Evolutionary conservation across 257 asterid species (phyloP), one percentile per base, ranked within the genome.

Genomic region (Plantago major): DNA sequence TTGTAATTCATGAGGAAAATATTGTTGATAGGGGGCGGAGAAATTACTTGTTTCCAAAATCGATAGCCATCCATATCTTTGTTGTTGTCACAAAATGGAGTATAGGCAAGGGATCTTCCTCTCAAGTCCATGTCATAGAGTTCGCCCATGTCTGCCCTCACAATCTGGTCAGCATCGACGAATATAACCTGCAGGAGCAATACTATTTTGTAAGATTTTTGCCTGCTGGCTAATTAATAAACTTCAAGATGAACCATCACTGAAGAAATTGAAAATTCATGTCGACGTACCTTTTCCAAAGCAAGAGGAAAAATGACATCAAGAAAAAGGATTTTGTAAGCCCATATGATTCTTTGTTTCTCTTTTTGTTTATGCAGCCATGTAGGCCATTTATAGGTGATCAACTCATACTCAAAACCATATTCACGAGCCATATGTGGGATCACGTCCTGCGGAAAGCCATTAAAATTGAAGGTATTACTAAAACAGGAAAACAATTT

Each of bases 221-320:
- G 47, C 42, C 43, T 22, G 42, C 54, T n/a, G 57, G 9, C 51
- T 46, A 67, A n/a, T n/a, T n/a, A n/a, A 51, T 67, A 68, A 37
- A 11, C 38, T 50, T 46, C 46, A 74, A 33, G 57, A 13, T n/a
- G 66, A 46, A 54, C 17, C 42, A 48, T 73, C 17, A 59, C 33
- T 53, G 67, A 59, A 51, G 67, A 47, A 47, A 49, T 54, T 16
- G 44, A 46, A 18, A 37, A 17, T 19, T 18, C 43, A 19, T 60
- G 22, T 7, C 38, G 42, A 11, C 67, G 58, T 63, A 84, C 99
- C 97, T 93, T 93, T 70, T 87, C 99, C 37, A 93, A 72, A 64
- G 97, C 95, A 64, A 93, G 95, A 63, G 99, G 99, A 40, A 93
- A 93, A 74, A 93, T 93, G 83, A 93, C 99, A 71, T 93, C 99